These are phyloP conservation scores for Lasiodiplodia hormozganensis DNA, from an alignment of 2,329 filamentous ascomycete species.

Conservation along the genomic window DNA sequence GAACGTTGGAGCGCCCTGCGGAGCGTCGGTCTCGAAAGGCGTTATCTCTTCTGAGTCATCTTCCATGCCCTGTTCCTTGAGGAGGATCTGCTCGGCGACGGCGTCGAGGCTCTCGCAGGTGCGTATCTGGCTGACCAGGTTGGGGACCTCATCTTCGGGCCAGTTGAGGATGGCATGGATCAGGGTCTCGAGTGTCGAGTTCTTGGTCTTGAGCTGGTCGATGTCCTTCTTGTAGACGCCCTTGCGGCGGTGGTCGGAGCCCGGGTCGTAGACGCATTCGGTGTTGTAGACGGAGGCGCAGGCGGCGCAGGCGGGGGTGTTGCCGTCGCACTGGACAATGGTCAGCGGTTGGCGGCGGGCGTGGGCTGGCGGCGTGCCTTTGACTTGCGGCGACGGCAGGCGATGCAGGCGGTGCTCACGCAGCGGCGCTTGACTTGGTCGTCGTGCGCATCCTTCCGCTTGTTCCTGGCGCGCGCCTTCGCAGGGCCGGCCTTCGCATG, in stretches of 20 bases:
- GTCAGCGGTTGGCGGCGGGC: conserved; percentile 31
- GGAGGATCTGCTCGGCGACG: conserved; percentile 65
- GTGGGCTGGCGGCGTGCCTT: conserved; percentile 42
- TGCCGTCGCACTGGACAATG: conserved; percentile 77
- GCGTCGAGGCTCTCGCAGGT: conserved; percentile 78
- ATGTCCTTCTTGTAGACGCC: conserved; percentile 96
- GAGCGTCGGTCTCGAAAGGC: conserved; percentile 51
- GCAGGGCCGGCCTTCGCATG: conserved; percentile 9
- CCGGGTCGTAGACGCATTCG: conserved; percentile 92
- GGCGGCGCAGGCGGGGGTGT: conserved; percentile 89
- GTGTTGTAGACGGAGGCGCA: conserved; percentile 93
- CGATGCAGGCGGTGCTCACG: conserved; percentile 49
- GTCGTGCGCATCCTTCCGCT: conserved; percentile 43
- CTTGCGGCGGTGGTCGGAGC: conserved; percentile 93
- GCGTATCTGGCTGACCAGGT: conserved; percentile 83
- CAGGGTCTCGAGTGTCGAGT: conserved; percentile 88
- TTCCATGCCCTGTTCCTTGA: conserved; percentile 58
- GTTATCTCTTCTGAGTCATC: conserved; percentile 52
- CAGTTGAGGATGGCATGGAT: conserved; percentile 93
- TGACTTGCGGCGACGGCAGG: conserved; percentile 50
- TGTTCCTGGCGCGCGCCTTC: conserved; percentile 42
- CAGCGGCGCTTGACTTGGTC: conserved; percentile 54
- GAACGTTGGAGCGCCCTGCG: conserved; percentile 49
- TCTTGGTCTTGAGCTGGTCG: conserved; percentile 84
- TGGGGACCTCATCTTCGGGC: conserved; percentile 82